phyloP scores from a whole-genome alignment of 2,329 filamentous ascomycete species.

The Fusarium heterosporum region DNA sequence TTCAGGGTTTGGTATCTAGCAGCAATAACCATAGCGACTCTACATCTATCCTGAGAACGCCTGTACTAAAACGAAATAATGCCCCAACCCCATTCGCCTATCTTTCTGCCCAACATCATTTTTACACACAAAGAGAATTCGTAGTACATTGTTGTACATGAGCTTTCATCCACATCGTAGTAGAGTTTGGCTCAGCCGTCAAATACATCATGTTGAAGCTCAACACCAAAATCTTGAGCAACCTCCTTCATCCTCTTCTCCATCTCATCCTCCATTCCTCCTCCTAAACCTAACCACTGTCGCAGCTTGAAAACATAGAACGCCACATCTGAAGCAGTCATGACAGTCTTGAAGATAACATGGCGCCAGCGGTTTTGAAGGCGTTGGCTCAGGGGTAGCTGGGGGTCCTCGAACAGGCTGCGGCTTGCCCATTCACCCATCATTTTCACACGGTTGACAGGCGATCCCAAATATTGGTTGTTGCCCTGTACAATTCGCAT shows the following conservation, averaged over 20 bases:
- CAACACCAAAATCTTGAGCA: slow-evolving; percentile 91
- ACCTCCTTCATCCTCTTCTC: slow-evolving; percentile 88
- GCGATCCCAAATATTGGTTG: slow-evolving; percentile 89
- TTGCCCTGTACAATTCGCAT: slow-evolving; percentile 94
- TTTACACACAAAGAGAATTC: slow-evolving; percentile 6
- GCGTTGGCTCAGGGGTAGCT: slow-evolving; percentile 71
- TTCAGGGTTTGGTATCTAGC: background rate
- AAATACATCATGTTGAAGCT: slow-evolving; percentile 89
- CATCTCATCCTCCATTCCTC: slow-evolving; percentile 94
- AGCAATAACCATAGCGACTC: background rate
- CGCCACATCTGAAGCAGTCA: slow-evolving; percentile 80
- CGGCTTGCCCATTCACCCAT: slow-evolving; percentile 90
- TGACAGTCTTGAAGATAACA: slow-evolving; percentile 81
- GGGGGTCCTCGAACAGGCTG: slow-evolving; percentile 80
- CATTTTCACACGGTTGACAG: slow-evolving; percentile 93
- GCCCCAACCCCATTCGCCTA: slow-evolving; percentile 21
- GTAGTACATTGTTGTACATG: slow-evolving; percentile 26
- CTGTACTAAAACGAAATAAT: slow-evolving; percentile 1
- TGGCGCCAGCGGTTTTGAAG: slow-evolving; percentile 79
- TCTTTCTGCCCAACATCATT: slow-evolving; percentile 24
- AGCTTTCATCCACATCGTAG: background rate
- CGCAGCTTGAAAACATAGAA: slow-evolving; percentile 85
- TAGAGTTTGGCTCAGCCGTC: slow-evolving; percentile 69
- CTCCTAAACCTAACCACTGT: slow-evolving; percentile 80
- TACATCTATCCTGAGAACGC: slow-evolving; percentile 10